phyloP scores from a whole-genome alignment of 192 early-diverging fungal species.

The Pecoramyces ruminantium region DNA sequence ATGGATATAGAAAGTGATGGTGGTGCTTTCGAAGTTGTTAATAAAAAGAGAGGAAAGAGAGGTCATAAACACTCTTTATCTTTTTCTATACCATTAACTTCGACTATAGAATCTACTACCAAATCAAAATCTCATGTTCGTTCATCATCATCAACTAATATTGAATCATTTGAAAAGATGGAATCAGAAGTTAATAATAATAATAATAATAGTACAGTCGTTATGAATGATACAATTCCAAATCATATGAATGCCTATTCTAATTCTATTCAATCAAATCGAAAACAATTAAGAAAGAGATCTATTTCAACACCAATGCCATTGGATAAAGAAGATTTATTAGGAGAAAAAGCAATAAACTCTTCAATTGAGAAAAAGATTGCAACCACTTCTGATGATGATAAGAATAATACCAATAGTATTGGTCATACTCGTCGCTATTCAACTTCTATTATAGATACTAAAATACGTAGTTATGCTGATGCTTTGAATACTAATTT shows the following conservation, averaged over 20 bases:
- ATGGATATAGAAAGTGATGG: not conserved
- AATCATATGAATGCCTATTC: not conserved
- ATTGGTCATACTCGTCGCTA: not conserved
- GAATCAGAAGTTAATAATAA: too few species aligned
- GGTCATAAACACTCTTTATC: not conserved
- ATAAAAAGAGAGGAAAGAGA: not conserved
- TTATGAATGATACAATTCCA: too few species aligned
- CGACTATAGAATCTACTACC: not conserved
- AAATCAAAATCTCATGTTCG: not conserved
- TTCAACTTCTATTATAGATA: not conserved
- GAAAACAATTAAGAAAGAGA: not conserved
- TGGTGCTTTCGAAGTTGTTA: not conserved
- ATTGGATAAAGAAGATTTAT: not conserved
- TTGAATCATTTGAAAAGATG: too few species aligned
- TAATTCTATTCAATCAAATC: not conserved
- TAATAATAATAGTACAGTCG: too few species aligned
- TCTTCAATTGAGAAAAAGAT: too few species aligned
- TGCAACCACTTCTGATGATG: too few species aligned
- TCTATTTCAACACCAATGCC: not conserved
- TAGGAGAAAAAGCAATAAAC: too few species aligned
- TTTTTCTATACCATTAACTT: not conserved
- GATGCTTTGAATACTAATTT: not conserved
- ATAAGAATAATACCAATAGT: too few species aligned
- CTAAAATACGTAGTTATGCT: not conserved
- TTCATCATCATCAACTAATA: not conserved